These are phyloP conservation scores for Trypethelium eluteriae DNA, from an alignment of 495 filamentous ascomycete genomes.

Conservation along the genomic window DNA sequence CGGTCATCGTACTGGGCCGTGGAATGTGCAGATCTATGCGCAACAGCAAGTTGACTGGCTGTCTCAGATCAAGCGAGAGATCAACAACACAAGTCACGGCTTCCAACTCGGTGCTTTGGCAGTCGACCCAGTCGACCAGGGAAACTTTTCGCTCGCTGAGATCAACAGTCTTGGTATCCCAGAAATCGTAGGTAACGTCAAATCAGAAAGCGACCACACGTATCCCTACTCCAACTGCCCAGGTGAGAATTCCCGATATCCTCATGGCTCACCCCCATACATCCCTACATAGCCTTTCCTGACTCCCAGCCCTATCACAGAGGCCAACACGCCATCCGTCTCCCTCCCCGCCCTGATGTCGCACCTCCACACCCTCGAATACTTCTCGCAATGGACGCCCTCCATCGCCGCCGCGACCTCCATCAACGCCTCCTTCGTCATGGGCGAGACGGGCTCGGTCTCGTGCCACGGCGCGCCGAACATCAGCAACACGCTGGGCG, in stretches of 20 bases:
- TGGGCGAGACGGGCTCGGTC: conserved; percentile 13
- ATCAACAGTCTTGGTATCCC: conserved; percentile 10
- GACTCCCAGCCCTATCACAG: background rate
- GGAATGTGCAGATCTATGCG: conserved; percentile 5
- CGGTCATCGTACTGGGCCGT: conserved; percentile 3
- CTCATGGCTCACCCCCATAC: background rate
- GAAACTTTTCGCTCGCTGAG: conserved; percentile 9
- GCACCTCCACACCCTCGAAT: conserved; percentile 11
- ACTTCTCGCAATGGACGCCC: conserved; percentile 6
- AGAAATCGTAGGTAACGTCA: conserved; percentile 3
- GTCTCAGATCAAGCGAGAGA: conserved; percentile 10
- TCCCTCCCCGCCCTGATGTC: background rate
- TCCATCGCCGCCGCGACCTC: conserved; percentile 5
- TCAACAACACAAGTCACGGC: conserved; percentile 1
- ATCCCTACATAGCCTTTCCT: background rate
- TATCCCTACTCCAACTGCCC: conserved; percentile 7
- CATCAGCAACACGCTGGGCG: conserved; percentile 15
- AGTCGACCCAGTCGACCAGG: background rate
- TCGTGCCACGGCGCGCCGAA: conserved; percentile 11
- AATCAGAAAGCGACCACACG: background rate
- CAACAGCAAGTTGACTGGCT: conserved; percentile 13
- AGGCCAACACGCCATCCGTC: background rate
- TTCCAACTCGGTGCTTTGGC: conserved; percentile 13
- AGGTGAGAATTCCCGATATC: background rate
- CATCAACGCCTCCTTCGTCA: conserved; percentile 4